phyloP scores from a whole-genome alignment of 257 asterid species.

The Nicotiana tomentosiformis region DNA sequence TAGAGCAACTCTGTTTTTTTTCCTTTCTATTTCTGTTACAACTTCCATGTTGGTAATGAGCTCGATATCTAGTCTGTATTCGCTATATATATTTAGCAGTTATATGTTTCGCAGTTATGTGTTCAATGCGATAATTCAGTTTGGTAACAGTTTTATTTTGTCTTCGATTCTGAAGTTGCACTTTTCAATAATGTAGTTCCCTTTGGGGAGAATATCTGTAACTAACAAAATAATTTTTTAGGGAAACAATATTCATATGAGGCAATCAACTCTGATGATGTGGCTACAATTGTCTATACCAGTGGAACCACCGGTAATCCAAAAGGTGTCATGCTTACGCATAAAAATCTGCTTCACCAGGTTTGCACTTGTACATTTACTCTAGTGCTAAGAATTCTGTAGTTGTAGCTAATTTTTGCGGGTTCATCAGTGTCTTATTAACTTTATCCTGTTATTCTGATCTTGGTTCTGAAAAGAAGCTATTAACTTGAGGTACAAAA shows the following conservation, averaged over 20 bases:
- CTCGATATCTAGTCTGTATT: neutral
- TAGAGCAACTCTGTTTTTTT: neutral
- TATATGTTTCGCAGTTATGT: neutral
- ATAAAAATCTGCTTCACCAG: conserved; percentile 87
- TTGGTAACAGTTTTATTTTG: neutral
- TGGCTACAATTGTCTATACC: conserved; percentile 78
- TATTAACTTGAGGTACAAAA: conserved; percentile 1
- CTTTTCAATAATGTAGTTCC: neutral
- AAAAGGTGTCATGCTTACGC: conserved; percentile 96
- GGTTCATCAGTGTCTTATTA: neutral
- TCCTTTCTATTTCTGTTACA: neutral
- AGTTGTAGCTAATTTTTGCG: neutral
- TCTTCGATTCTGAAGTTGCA: neutral
- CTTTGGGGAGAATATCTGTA: conserved; percentile 12
- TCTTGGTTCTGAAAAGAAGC: neutral
- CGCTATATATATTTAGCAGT: neutral
- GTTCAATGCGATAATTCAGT: neutral
- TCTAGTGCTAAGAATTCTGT: neutral
- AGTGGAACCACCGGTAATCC: conserved; percentile 98
- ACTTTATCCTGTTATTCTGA: neutral
- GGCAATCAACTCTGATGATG: conserved; percentile 64
- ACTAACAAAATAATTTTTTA: conserved; percentile 24
- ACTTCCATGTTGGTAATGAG: neutral
- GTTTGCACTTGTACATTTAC: conserved; percentile 28
- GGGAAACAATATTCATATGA: conserved; percentile 53